Base-by-base conservation (phyloP, 805 yeast species). In the Yamadazyma tumulicola region DNA sequence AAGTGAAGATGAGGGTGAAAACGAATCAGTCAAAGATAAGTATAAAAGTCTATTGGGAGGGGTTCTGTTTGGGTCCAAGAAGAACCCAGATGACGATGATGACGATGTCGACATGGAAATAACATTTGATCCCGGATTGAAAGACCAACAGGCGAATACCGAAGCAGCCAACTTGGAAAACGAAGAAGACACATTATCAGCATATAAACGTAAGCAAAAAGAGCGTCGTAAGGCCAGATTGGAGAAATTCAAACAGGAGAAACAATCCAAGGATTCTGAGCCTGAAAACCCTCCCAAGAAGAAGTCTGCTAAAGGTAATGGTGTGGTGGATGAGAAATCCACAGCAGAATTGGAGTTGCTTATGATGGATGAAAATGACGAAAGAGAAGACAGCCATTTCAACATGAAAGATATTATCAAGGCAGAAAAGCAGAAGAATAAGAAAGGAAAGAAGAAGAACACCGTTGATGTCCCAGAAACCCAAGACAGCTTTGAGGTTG, bases 21-120 rank as follows among this genome's bases (percentile, higher is more conserved):
- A 45, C 19, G 49, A 41, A 12, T 48, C 45, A 23, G 45, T 68
- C 43, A 77, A 73, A 46, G 74, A 69, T 39, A 85, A 81, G 51
- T 81, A 85, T 54, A 76, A 75, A 52, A 68, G 70, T 26, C 61
- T 86, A 32, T 74, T 73, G 13, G 77, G 75, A 12, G 60, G 67
- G 14, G 51, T 69, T 5, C 64, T 68, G 35, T 55, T 57, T 17
- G 41, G 41, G n/a, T 15, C 19, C 21, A 55, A 47, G 10, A 66
- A 56, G 9, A 48, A 45, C 4, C 54, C 44, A 9, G 56, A 45
- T 0, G 74, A 64, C 10, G 72, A 64, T 12, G 81, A 77, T 19
- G 82, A 69, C 31, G 91, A 79, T 31, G 81, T 85, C 19, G 96
- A 88, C 51, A 85, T 93, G 87, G 97, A 93, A 57, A 85, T 93